Evolutionary conservation across 2,329 filamentous ascomycete species (phyloP).

Genomic region (Cytospora piceicola): DNA sequence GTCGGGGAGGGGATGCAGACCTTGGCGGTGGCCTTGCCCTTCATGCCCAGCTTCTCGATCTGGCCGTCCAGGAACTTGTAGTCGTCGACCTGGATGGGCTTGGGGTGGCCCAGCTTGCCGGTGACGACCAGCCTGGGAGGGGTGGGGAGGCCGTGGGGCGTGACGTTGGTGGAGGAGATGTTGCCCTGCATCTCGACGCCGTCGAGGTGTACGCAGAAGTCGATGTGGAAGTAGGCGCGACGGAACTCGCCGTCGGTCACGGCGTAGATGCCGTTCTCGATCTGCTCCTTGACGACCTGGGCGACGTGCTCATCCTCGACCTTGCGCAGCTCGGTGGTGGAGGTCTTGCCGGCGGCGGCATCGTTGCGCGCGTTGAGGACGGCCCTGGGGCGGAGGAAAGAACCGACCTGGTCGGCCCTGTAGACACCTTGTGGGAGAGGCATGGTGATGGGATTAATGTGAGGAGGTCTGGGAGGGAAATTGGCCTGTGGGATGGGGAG

Average conservation of each 20-base stretch:
- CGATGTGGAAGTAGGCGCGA: constrained; percentile 61
- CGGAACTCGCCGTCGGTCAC: constrained; percentile 62
- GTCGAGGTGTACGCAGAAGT: constrained; percentile 58
- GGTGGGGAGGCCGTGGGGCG: constrained; percentile 51
- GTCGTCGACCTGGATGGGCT: constrained; percentile 60
- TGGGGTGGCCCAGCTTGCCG: constrained; percentile 57
- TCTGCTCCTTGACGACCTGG: constrained; percentile 52
- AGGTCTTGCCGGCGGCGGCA: constrained; percentile 48
- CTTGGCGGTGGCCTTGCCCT: constrained; percentile 50
- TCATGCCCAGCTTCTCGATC: constrained; percentile 42
- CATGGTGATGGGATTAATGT: constrained; percentile 36
- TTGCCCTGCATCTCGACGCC: constrained; percentile 57
- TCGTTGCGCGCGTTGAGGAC: constrained; percentile 55
- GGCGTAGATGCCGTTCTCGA: constrained; percentile 52
- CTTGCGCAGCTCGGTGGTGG: constrained; percentile 49
- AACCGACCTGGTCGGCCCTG: constrained; percentile 60
- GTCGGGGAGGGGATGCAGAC: constrained; percentile 62
- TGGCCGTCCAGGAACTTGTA: constrained; percentile 56
- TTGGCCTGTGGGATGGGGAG: no score
- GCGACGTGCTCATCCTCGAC: constrained; percentile 56
- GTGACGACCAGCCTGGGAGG: constrained; percentile 59
- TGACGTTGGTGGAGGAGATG: constrained; percentile 47
- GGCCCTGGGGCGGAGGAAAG: constrained; percentile 55
- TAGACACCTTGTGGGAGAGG: constrained; percentile 48
- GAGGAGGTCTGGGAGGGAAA: no score